A percentile compares a stretch with the other conserved stretches of the same genome.
Evolutionary conservation across 345 rosid species (phyloP).

Genomic region (Melaleuca quinquenervia): DNA sequence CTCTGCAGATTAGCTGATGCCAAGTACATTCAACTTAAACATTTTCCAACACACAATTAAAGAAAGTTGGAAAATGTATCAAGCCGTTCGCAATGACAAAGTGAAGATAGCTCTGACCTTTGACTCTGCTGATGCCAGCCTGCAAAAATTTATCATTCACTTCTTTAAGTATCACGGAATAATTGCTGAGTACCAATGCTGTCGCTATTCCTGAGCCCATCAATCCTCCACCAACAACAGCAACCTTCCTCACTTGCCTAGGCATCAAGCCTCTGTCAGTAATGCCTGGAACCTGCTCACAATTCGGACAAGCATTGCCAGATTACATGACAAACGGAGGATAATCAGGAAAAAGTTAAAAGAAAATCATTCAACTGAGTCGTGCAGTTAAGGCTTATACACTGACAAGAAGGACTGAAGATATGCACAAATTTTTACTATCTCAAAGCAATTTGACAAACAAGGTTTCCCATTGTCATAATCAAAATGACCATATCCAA

Average conservation of each 20-base stretch:
- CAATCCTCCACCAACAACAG: constrained; percentile 89
- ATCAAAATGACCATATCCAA: background rate
- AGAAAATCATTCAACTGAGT: background rate
- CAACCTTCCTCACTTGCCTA: constrained; percentile 64
- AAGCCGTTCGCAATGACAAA: background rate
- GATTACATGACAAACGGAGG: background rate
- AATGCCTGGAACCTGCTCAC: constrained; percentile 72
- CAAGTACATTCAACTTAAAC: background rate
- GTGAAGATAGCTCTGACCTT: constrained; percentile 29
- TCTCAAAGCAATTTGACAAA: background rate
- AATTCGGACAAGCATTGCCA: background rate
- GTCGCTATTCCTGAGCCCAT: constrained; percentile 99
- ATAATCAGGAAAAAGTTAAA: background rate
- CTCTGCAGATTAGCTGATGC: constrained; percentile 82
- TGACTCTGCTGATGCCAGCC: constrained; percentile 78
- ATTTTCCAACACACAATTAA: background rate
- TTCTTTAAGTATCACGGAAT: constrained; percentile 80
- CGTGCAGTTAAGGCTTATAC: background rate
- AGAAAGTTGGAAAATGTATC: background rate
- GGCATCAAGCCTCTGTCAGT: constrained; percentile 73
- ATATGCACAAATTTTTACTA: background rate
- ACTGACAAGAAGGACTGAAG: background rate
- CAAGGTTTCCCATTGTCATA: background rate
- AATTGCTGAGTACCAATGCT: constrained; percentile 70
- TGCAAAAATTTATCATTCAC: constrained; percentile 80